These are phyloP conservation scores for Leucogyrophana mollusca DNA, from an alignment of 768 basidiomycete species.

Conservation along the genomic window DNA sequence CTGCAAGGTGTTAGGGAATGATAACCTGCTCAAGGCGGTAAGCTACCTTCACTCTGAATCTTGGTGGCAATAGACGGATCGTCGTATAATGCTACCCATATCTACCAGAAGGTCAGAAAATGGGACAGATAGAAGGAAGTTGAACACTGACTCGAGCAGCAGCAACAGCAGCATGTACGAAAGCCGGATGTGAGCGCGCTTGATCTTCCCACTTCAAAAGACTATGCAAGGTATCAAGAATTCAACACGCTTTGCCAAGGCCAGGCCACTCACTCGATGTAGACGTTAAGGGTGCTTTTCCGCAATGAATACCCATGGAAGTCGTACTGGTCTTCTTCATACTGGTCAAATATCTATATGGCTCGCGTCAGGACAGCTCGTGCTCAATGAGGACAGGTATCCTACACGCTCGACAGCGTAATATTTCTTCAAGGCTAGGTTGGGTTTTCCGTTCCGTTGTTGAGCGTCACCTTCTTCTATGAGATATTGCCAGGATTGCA, in stretches of 20 bases:
- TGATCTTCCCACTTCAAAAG: conserved; percentile 81
- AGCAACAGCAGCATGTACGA: conserved; percentile 68
- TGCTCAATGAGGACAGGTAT: conserved; percentile 4
- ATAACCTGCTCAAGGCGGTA: conserved; percentile 1
- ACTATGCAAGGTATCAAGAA: conserved; percentile 36
- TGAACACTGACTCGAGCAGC: conserved; percentile 57
- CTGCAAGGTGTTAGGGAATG: conserved; percentile 20
- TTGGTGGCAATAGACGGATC: conserved; percentile 58
- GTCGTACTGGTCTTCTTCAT: conserved; percentile 96
- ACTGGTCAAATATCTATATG: conserved; percentile 76
- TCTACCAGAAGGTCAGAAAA: conserved; percentile 39
- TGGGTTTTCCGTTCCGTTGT: conserved; percentile 58
- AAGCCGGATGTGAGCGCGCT: conserved; percentile 74
- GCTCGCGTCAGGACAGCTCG: conserved; percentile 6
- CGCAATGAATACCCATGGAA: conserved; percentile 95
- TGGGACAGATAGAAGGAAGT: conserved; percentile 2
- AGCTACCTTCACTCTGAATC: conserved; percentile 34
- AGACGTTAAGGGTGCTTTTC: conserved; percentile 84
- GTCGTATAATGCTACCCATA: conserved; percentile 72
- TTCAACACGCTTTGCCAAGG: conserved; percentile 2
- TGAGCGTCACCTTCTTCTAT: conserved; percentile 79
- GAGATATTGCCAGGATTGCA: conserved; percentile 92
- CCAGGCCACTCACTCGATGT: conserved; percentile 63
- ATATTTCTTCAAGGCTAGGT: conserved; percentile 85
- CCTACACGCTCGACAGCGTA: conserved; percentile 70